Evolutionary conservation across 257 asterid genomes (phyloP), one percentile per base, ranked within the genome.

Genomic region (Coffea eugenioides): DNA sequence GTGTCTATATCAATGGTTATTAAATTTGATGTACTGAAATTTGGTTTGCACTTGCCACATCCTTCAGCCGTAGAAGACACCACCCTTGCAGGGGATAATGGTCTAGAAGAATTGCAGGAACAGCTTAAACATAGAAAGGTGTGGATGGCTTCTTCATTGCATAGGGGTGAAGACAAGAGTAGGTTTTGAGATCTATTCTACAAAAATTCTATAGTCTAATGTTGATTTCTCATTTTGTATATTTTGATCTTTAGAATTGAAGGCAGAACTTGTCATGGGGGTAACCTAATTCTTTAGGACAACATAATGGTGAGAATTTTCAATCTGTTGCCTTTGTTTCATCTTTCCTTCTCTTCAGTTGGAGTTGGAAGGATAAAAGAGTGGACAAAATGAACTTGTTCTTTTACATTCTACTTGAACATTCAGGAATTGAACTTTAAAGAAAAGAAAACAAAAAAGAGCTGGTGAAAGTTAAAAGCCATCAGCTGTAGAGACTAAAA

Each of bases 61-160:
- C 12, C 36, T 62, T 73, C 86, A 95, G 97, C 90, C 13, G 62
- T 89, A 70, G 90, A 85, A 77, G 88, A 86, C 86, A 82, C 80
- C 65, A 82, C 80, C 65, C 70, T 89, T 80, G 85, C 80, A 78
- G 86, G 85, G 81, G 85, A 80, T 59, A 65, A 74, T 77, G 83
- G 85, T 31, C 56, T 88, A 86, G 80, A 81, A 81, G 91, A 88
- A 76, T 78, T 95, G 82, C 88, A 80, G 83, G 77, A 82, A 54
- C 92, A 87, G 77, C 89, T 92, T 82, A 81, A 75, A 48, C 71
- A 71, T 80, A 86, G 95, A 83, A 91, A 88, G 90, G 97, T 91
- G 74, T 93, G 99, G 99, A 84, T 95, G 94, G 99, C 96, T 75
- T 90, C 99, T 81, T 95, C 99, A 74, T 90, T 95, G 82, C 98